Evolutionary conservation across 768 basidiomycete species (phyloP), one percentile per base, ranked within the genome.

Genomic region (Xerocomus brunneocitrinus): DNA sequence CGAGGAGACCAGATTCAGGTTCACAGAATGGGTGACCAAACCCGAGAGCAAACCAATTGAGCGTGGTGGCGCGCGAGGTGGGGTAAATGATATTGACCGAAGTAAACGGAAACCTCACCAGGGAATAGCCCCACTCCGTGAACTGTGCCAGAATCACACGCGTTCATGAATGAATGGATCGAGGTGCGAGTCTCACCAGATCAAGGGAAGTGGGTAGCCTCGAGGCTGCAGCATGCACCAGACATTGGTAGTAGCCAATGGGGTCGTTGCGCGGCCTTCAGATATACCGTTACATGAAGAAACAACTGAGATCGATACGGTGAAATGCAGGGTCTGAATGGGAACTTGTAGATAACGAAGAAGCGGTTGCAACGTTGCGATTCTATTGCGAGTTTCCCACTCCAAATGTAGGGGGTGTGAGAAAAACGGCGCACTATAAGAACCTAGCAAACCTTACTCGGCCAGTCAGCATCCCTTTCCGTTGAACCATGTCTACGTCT

Each of bases 371-470:
- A 38, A 9, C 30, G 5, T 28, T 13, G 5, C 22, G 45, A 43
- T 27, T 28, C 25, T 10, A 10, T 43, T 9, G 10, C 27, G 9
- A 13, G 8, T n/a, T 19, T 7, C 6, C 43, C 9, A 57, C 55
- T 34, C 67, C 64, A 56, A 68, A 68, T 62, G 43, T 14, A 59
- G 65, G 34, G 65, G 65, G 69, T 69, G 67, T 71, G 69, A 67
- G 71, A 70, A 55, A 45, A 22, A n/a, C 16, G 8, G 38, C 35
- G 8, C 41, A 53, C 36, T 69, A 69, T 69, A 69, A 69, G 55
- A 69, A 58, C 55, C 45, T 35, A 25, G 44, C 57, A 51, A 62
- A 67, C 58, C 53, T 60, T 60, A 52, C n/a, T 52, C 14, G 5
- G 49, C 30, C 16, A 49, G 9, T 32, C 53, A 14, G 16, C 47